phyloP scores from a whole-genome alignment of 352 stramenopile species.

The Pythium aphanidermatum region DNA sequence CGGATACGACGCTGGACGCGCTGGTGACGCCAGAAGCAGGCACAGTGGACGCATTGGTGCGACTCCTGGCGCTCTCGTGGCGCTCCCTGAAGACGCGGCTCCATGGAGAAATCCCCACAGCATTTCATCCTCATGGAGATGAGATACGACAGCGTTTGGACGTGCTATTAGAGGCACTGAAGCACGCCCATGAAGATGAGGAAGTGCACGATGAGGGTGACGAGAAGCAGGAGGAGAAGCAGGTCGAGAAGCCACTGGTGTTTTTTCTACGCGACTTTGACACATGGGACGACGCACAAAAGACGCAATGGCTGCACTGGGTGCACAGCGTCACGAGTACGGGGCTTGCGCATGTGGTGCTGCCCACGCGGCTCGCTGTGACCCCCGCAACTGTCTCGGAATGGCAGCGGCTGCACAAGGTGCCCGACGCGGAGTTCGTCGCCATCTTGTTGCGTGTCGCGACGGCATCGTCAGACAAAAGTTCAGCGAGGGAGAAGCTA shows the following conservation, averaged over 20 bases:
- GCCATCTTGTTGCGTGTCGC: slow-evolving; percentile 56
- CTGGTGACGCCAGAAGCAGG: slow-evolving; percentile 22
- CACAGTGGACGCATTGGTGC: slow-evolving; percentile 19
- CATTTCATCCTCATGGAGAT: slow-evolving; percentile 27
- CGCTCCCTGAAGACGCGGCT: slow-evolving; percentile 31
- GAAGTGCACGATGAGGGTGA: background rate
- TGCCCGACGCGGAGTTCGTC: slow-evolving; percentile 34
- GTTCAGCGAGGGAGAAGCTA: slow-evolving; percentile 48
- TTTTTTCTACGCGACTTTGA: slow-evolving; percentile 63
- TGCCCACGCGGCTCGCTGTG: slow-evolving; percentile 33
- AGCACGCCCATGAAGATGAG: too few relatives aligned
- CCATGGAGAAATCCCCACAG: slow-evolving; percentile 34
- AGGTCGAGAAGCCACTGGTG: slow-evolving; percentile 19
- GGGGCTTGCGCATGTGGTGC: slow-evolving; percentile 49
- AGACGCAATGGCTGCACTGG: slow-evolving; percentile 41
- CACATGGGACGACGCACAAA: slow-evolving; percentile 24
- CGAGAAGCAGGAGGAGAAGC: background rate
- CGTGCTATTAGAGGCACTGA: slow-evolving; percentile 5
- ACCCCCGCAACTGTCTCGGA: slow-evolving; percentile 38
- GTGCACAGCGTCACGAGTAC: slow-evolving; percentile 35
- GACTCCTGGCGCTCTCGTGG: slow-evolving; percentile 31
- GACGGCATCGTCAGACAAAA: slow-evolving; percentile 35
- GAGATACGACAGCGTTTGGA: slow-evolving; percentile 3
- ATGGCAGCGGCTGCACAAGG: slow-evolving; percentile 30
- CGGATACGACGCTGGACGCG: slow-evolving; percentile 24